These are phyloP conservation scores for Colletotrichum sidae DNA, from an alignment of 2,329 filamentous ascomycete species.

Conservation along the genomic window DNA sequence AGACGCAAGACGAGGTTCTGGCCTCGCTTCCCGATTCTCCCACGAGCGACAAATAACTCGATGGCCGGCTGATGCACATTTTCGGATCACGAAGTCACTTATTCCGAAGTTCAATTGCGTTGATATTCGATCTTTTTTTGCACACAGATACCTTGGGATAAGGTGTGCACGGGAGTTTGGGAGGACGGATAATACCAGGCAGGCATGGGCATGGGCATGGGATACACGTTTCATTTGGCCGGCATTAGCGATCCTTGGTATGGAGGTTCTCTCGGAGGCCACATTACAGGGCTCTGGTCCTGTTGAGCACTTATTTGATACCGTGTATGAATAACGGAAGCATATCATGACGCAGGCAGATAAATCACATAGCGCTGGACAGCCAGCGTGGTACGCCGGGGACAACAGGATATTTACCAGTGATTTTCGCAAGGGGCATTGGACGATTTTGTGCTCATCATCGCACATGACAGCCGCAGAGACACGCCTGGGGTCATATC, in stretches of 20 bases:
- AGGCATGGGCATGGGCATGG: conserved; percentile 14
- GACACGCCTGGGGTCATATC: neutral
- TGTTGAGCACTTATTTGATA: conserved; percentile 13
- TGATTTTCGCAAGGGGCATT: too few species aligned
- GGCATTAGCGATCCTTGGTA: conserved; percentile 22
- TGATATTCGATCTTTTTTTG: conserved; percentile 8
- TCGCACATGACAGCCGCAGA: neutral
- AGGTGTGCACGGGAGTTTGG: conserved; percentile 32
- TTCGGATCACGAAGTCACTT: conserved; percentile 16
- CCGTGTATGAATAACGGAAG: conserved; percentile 14
- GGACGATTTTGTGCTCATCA: neutral
- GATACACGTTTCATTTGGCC: conserved; percentile 20
- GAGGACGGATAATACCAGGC: conserved; percentile 20
- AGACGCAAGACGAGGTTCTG: conserved; percentile 34
- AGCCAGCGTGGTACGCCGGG: conserved; percentile 15
- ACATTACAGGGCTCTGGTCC: conserved; percentile 1
- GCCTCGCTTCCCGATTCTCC: conserved; percentile 27
- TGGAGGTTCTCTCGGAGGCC: neutral
- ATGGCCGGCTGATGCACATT: conserved; percentile 2
- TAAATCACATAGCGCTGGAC: conserved; percentile 18
- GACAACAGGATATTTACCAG: conserved; percentile 12
- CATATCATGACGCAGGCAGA: conserved; percentile 29
- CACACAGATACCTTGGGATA: conserved; percentile 31
- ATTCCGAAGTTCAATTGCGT: conserved; percentile 15
- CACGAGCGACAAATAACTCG: conserved; percentile 22